These are phyloP conservation scores for Polytolypa hystricis DNA, from an alignment of 2,329 filamentous ascomycete species.

Conservation along the genomic window DNA sequence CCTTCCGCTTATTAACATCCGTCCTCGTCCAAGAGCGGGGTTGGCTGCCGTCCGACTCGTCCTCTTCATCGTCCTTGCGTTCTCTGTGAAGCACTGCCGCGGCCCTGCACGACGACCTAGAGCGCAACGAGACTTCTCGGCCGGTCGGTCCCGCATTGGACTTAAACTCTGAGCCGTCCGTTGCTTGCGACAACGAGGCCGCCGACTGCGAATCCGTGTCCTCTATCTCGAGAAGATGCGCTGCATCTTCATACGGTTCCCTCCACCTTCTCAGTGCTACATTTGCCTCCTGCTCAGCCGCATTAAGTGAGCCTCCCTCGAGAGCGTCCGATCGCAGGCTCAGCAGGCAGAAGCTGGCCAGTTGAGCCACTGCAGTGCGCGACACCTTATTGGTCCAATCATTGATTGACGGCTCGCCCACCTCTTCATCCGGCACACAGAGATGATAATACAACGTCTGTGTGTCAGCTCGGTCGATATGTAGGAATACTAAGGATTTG, in stretches of 20 bases:
- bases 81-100: too few species aligned
- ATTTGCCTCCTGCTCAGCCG: neutral
- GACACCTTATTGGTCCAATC: neutral
- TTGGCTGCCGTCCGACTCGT: neutral
- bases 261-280: neutral
- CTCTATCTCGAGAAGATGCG: too few species aligned
- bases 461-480: neutral
- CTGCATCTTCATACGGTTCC: neutral
- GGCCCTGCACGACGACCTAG: too few species aligned
- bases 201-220: too few species aligned
- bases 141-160: too few species aligned
- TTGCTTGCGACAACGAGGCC: too few species aligned
- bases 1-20: neutral
- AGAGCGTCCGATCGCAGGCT: neutral
- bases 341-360: neutral
- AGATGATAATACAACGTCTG: conserved; percentile 2
- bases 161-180: too few species aligned
- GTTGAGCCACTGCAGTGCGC: neutral
- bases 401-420: neutral
- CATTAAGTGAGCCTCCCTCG: neutral
- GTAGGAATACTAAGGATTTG: neutral
- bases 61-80: neutral
- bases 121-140: too few species aligned
- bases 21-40: neutral
- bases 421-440: neutral